Evolutionary conservation across 108 stramenopile species (phyloP).

Genomic region (Cyclotella kingstonii): DNA sequence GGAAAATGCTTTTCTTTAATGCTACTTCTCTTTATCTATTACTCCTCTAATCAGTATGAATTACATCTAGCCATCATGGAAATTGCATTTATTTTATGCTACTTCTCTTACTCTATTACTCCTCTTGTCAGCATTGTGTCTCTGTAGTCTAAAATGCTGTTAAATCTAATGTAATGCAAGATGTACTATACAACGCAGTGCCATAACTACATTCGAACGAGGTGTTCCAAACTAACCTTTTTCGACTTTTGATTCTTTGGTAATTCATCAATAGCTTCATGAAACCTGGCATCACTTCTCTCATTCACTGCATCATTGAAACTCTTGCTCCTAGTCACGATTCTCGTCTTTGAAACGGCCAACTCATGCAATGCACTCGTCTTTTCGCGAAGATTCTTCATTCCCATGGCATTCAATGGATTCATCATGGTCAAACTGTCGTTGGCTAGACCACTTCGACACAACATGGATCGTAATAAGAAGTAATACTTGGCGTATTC

Average conservation of each 20-base stretch:
- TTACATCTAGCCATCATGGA: too few relatives aligned
- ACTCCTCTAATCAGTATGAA: too few relatives aligned
- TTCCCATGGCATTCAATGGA: slow-evolving; percentile 76
- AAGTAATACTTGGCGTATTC: slow-evolving; percentile 99
- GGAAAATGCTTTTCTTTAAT: too few relatives aligned
- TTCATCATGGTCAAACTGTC: slow-evolving; percentile 52
- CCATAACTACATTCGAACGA: slow-evolving; percentile 65
- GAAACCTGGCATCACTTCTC: slow-evolving; percentile 1
- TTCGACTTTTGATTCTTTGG: slow-evolving; percentile 11
- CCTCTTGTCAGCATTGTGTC: neutral
- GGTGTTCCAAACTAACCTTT: slow-evolving; percentile 61
- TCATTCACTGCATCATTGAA: slow-evolving; percentile 27
- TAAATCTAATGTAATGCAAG: too few relatives aligned
- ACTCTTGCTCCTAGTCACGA: slow-evolving; percentile 45
- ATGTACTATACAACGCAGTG: neutral
- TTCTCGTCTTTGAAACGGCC: slow-evolving; percentile 26
- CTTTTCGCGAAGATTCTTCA: slow-evolving; percentile 29
- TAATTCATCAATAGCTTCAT: neutral
- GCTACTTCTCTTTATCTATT: too few relatives aligned
- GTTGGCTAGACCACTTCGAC: slow-evolving; percentile 67
- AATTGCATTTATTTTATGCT: too few relatives aligned
- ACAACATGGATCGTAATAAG: slow-evolving; percentile 81
- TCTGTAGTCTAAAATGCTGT: too few relatives aligned
- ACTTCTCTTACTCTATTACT: too few relatives aligned
- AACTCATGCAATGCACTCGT: slow-evolving; percentile 22